These are phyloP conservation scores for Ceratopteris richardii DNA, from an alignment of 75 land plant species.

Conservation along the genomic window DNA sequence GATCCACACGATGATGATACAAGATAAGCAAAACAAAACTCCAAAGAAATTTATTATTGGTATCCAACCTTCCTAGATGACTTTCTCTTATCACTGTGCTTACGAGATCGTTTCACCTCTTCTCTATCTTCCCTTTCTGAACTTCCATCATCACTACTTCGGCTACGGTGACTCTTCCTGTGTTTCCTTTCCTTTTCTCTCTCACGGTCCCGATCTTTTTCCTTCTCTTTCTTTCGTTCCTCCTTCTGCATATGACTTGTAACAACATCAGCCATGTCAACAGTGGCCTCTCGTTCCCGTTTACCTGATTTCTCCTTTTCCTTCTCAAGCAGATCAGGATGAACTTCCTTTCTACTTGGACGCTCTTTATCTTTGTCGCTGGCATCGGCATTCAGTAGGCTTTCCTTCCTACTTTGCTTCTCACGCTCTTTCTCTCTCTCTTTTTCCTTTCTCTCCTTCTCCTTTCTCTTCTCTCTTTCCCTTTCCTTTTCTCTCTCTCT, in stretches of 20 bases:
- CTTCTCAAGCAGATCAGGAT: not conserved
- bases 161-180: slow-evolving; percentile 59
- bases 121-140: slow-evolving; percentile 81
- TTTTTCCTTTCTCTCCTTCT: slow-evolving; percentile 10
- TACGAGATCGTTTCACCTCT: slow-evolving; percentile 59
- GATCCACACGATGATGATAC: no score
- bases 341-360: not conserved
- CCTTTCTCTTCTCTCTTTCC: slow-evolving; percentile 8
- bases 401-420: slow-evolving; percentile 12
- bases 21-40: no score
- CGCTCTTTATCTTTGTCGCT: no score
- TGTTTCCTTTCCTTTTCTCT: slow-evolving; percentile 77
- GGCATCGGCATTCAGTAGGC: no score
- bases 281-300: slow-evolving; percentile 38
- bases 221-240: slow-evolving; percentile 25
- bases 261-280: slow-evolving; percentile 44
- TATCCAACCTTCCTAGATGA: slow-evolving; percentile 73
- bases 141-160: slow-evolving; percentile 44
- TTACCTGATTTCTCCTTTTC: slow-evolving; percentile 36
- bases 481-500: slow-evolving; percentile 9
- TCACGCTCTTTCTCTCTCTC: slow-evolving; percentile 13
- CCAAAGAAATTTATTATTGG: no score
- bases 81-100: slow-evolving; percentile 75
- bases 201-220: slow-evolving; percentile 41
- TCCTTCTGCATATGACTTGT: slow-evolving; percentile 49